These are phyloP conservation scores for Ganoderma leucocontextum DNA, from an alignment of 1,284 basidiomycete species.

Conservation along the genomic window DNA sequence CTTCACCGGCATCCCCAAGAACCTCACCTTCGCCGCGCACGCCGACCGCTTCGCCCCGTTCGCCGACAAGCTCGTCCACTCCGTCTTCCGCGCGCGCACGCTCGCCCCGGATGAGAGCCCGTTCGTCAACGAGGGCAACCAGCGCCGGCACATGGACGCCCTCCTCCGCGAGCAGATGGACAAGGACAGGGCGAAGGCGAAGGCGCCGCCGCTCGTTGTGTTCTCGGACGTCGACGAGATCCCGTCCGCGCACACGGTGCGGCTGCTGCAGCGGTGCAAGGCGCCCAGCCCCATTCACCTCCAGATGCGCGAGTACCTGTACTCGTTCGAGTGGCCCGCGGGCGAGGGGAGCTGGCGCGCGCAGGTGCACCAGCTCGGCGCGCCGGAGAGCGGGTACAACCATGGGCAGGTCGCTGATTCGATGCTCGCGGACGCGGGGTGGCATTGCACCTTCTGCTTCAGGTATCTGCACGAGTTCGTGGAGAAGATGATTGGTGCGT, in stretches of 20 bases:
- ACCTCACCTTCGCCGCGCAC: slow-evolving; percentile 58
- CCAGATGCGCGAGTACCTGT: slow-evolving; percentile 70
- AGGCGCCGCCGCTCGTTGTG: slow-evolving; percentile 57
- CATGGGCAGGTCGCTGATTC: slow-evolving; percentile 63
- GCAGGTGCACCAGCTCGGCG: slow-evolving; percentile 56
- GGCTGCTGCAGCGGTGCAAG: slow-evolving; percentile 66
- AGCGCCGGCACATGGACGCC: slow-evolving; percentile 52
- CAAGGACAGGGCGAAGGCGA: slow-evolving; percentile 33
- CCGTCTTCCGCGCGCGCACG: slow-evolving; percentile 37
- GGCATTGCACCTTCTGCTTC: slow-evolving; percentile 75
- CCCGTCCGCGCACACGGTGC: slow-evolving; percentile 61
- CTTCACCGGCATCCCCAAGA: slow-evolving; percentile 68
- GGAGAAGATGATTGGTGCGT: slow-evolving; percentile 60
- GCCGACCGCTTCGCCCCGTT: slow-evolving; percentile 59
- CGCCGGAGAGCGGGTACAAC: slow-evolving; percentile 48
- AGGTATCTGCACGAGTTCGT: slow-evolving; percentile 64
- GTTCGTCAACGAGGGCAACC: slow-evolving; percentile 48
- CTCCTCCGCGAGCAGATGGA: slow-evolving; percentile 50
- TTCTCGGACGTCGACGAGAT: slow-evolving; percentile 80
- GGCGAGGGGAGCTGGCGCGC: slow-evolving; percentile 53
- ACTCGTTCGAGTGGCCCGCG: slow-evolving; percentile 50
- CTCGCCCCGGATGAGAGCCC: slow-evolving; percentile 45
- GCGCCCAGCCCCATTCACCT: slow-evolving; percentile 67
- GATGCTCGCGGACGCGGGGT: slow-evolving; percentile 68
- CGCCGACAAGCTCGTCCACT: slow-evolving; percentile 63